Evolutionary conservation across 2,329 filamentous ascomycete genomes (phyloP).

Genomic region (Cadophora sp.): DNA sequence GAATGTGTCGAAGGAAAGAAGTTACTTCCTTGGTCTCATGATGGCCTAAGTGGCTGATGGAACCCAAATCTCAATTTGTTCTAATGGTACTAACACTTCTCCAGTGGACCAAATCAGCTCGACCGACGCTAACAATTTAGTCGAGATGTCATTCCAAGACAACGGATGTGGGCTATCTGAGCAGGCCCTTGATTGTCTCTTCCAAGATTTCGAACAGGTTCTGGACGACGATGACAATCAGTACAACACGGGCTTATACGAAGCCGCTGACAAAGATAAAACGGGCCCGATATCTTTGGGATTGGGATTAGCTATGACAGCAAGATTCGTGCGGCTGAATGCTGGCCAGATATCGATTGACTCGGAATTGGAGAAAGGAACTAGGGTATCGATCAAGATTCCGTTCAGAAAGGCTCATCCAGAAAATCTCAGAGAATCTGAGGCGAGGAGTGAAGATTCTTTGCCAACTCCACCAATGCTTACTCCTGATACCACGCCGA

Average conservation of each 20-base stretch:
- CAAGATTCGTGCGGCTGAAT: constrained; percentile 37
- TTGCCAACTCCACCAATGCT: constrained; percentile 29
- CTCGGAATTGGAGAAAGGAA: constrained; percentile 31
- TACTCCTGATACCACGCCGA: constrained; percentile 14
- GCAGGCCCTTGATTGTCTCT: constrained; percentile 33
- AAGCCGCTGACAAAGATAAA: background rate
- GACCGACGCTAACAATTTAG: constrained; percentile 27
- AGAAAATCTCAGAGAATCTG: background rate
- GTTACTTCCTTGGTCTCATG: background rate
- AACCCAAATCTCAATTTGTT: background rate
- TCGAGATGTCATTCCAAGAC: constrained; percentile 36
- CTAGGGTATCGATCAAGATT: constrained; percentile 36
- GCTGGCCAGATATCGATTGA: constrained; percentile 37
- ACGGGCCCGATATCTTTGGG: constrained; percentile 30
- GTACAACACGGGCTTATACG: constrained; percentile 13
- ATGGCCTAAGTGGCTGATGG: background rate
- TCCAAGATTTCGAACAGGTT: constrained; percentile 37
- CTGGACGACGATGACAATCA: constrained; percentile 35
- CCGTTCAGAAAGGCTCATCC: constrained; percentile 34
- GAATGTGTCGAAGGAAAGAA: too few relatives aligned
- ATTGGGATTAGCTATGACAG: constrained; percentile 36
- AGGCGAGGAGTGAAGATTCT: background rate
- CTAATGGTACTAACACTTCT: background rate
- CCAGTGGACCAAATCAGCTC: constrained; percentile 27
- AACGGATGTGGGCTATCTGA: constrained; percentile 35